Evolutionary conservation across 345 rosid species (phyloP).

Genomic region (Firmiana major): DNA sequence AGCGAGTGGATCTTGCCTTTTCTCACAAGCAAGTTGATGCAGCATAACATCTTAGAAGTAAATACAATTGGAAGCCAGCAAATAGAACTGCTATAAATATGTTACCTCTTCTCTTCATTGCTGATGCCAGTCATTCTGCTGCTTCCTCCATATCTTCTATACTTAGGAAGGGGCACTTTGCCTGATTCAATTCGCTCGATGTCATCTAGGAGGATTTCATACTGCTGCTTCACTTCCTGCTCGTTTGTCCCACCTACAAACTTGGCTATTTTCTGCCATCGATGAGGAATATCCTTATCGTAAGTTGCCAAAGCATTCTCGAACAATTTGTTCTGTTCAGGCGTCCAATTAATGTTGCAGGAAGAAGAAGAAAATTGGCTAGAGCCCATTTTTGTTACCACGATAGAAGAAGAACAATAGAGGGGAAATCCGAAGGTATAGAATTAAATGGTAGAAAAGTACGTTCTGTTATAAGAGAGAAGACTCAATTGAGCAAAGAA

Average conservation of each 20-base stretch:
- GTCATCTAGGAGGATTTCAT: constrained; percentile 39
- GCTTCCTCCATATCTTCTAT: constrained; percentile 6
- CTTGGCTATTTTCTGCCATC: constrained; percentile 41
- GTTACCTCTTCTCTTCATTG: constrained; percentile 21
- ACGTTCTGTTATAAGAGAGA: neutral
- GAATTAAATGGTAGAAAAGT: neutral
- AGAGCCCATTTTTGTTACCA: too few species aligned
- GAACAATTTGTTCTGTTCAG: constrained; percentile 39
- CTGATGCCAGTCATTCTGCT: neutral
- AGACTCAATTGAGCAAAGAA: neutral
- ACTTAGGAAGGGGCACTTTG: constrained; percentile 38
- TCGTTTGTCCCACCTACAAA: constrained; percentile 41
- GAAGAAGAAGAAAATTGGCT: neutral
- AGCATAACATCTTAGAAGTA: neutral
- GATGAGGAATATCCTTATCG: constrained; percentile 38
- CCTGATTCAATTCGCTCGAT: constrained; percentile 42
- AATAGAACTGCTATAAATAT: neutral
- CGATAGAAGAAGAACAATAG: neutral
- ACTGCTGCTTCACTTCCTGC: constrained; percentile 45
- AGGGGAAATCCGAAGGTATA: neutral
- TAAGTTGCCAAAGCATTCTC: constrained; percentile 45
- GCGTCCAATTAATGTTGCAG: neutral
- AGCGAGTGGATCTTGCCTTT: neutral
- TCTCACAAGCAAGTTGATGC: neutral
- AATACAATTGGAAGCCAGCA: neutral